Conservation (phyloP, 805 yeast genomes). For the Metschnikowia shivogae region DNA sequence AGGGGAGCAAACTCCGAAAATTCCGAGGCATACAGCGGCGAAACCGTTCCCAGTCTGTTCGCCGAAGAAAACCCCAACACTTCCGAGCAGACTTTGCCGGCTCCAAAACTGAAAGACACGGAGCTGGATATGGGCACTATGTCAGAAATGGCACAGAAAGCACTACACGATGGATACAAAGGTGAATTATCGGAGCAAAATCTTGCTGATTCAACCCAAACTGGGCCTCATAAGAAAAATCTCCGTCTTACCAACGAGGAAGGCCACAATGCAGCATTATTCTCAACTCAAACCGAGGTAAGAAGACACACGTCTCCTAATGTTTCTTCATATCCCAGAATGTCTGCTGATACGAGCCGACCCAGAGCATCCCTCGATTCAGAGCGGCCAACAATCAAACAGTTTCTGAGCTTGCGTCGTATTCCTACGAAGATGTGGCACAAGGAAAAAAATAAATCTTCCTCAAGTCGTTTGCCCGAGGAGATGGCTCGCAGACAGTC, state of each 20-base stretch:
- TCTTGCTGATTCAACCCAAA: background rate
- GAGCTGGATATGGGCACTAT: conserved; percentile 14
- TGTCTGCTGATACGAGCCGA: conserved; percentile 4
- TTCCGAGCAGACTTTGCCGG: conserved; percentile 8
- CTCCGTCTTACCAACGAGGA: background rate
- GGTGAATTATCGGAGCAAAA: background rate
- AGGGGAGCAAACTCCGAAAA: conserved; percentile 13
- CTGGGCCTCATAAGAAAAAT: background rate
- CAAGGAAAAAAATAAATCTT: background rate
- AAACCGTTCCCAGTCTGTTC: conserved; percentile 17
- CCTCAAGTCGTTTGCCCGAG: background rate
- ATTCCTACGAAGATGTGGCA: conserved; percentile 10
- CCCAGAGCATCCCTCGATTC: conserved; percentile 1
- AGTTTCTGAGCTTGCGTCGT: conserved; percentile 10
- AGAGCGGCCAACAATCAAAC: conserved; percentile 8
- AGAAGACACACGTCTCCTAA: conserved; percentile 10
- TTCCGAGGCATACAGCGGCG: conserved; percentile 17
- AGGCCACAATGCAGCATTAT: background rate
- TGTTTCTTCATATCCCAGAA: background rate
- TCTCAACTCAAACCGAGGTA: background rate
- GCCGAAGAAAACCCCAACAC: conserved; percentile 14
- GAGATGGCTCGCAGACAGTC: conserved; percentile 3
- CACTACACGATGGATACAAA: background rate
- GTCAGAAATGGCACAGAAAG: conserved; percentile 6
- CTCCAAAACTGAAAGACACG: conserved; percentile 7